Percentiles rank a stretch among this genome's conserved stretches.
Evolutionary conservation across 495 filamentous ascomycete species (phyloP).

Genomic region (Achaetomiella virescens): DNA sequence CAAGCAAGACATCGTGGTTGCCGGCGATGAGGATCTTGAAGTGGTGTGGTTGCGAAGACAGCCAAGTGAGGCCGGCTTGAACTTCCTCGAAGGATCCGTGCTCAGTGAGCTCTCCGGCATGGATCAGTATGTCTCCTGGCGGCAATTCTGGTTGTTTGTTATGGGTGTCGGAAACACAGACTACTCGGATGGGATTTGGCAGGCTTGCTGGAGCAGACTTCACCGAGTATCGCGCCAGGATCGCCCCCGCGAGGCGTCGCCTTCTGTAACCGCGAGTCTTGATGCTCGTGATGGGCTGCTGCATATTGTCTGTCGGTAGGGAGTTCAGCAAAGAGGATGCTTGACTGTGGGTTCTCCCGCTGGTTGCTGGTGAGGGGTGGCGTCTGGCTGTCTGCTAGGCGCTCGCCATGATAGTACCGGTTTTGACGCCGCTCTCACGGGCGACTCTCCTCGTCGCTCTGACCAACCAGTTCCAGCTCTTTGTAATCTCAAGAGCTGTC

Average conservation of each 20-base stretch:
- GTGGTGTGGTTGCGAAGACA: constrained; percentile 8
- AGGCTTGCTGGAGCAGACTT: background rate
- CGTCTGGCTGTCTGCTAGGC: background rate
- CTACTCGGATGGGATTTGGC: background rate
- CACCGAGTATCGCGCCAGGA: background rate
- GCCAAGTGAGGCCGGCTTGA: constrained; percentile 8
- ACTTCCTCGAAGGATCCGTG: constrained; percentile 10
- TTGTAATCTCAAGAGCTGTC: too few species aligned
- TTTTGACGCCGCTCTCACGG: too few species aligned
- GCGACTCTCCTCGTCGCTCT: too few species aligned
- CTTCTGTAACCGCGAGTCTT: background rate
- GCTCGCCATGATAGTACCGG: too few species aligned
- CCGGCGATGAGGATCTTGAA: constrained; percentile 12
- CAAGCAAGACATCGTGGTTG: constrained; percentile 11
- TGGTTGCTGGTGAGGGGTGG: background rate
- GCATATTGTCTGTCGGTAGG: background rate
- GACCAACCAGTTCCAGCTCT: too few species aligned
- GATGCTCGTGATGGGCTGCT: constrained; percentile 5
- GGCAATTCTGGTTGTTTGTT: constrained; percentile 7
- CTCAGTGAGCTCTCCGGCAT: constrained; percentile 12
- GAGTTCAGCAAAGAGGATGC: background rate
- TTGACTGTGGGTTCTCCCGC: background rate
- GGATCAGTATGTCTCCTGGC: constrained; percentile 8
- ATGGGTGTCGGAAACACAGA: constrained; percentile 11
- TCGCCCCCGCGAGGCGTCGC: background rate